Evolutionary conservation across 169 alveolate species (phyloP), one percentile per base, ranked within the genome.

Genomic region (Plasmodium reichenowi): DNA sequence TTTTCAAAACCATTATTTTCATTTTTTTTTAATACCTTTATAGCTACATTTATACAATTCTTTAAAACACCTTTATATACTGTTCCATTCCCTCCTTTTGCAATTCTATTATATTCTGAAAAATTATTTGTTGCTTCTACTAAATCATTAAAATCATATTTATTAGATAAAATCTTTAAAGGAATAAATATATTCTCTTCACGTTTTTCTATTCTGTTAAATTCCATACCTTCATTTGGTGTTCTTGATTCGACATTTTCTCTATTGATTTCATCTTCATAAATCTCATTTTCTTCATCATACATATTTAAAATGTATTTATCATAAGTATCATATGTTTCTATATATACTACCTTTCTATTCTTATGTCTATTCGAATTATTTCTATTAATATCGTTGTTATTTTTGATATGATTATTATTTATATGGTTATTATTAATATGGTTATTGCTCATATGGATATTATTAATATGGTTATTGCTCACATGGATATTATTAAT

Each of bases 1-100:
- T 78, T 78, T 78, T 78, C 89, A 59, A 78, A 78, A 52, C 89
- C 89, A 43, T 78, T 78, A 47, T 78, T 78, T 78, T 78, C 89
- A 78, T 78, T 78, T 78, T 66, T 78, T 20, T 78, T 29, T 22
- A 78, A 66, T 32, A 78, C 89, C 52, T 78, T 78, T 66, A 78
- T 66, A 13, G 89, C 89, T 12, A 78, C 89, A 50, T 58, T 63
- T 52, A 78, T 78, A 48, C 89, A 78, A 10, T 71, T 50, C 67
- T 78, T 78, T 66, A 78, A n/a, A 47, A 78, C 32, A n/a, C 89
- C 89, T 78, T 54, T 78, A 59, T 78, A 78, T 9, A 78, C 89
- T 9, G 66, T 47, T 50, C 89, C 89, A 66, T 78, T 78, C 20
- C 89, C 89, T 64, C 89, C 89, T 50, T 63, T 78, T 17, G 80